A percentile compares a stretch with the other conserved stretches of the same genome.
phyloP scores from a whole-genome alignment of 345 rosid genomes.

The Jatropha curcas region DNA sequence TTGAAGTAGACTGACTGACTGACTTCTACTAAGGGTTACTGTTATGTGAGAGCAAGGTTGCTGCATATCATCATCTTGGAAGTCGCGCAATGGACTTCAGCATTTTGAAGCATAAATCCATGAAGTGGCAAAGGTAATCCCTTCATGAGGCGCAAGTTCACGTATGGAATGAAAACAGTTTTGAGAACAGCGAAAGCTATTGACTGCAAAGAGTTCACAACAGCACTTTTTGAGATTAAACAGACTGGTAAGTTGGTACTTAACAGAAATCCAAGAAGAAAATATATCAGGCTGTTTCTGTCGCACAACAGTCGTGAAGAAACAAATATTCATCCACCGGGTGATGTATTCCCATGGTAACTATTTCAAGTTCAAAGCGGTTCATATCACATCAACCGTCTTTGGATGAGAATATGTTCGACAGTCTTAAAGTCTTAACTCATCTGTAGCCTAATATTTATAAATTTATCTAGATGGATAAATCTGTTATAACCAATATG shows the following conservation, averaged over 20 bases:
- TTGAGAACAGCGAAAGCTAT: slow-evolving; percentile 40
- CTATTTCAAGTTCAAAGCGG: background rate
- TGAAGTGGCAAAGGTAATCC: slow-evolving; percentile 64
- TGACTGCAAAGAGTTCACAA: slow-evolving; percentile 37
- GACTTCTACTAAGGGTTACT: background rate
- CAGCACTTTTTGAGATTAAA: background rate
- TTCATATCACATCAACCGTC: too few species aligned
- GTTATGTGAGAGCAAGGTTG: slow-evolving; percentile 26
- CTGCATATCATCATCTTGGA: slow-evolving; percentile 47
- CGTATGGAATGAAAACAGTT: slow-evolving; percentile 51
- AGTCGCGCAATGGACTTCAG: slow-evolving; percentile 42
- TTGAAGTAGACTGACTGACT: too few species aligned
- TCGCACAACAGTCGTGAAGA: background rate
- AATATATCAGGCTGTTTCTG: background rate
- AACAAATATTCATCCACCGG: background rate
- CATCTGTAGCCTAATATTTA: too few species aligned
- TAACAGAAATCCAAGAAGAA: background rate
- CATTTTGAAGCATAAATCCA: slow-evolving; percentile 42
- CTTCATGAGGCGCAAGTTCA: slow-evolving; percentile 49
- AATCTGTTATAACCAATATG: background rate
- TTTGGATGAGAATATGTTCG: too few species aligned
- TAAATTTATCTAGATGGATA: background rate
- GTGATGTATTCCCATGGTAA: background rate
- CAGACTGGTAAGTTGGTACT: background rate
- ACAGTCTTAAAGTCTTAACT: too few species aligned